Conservation (phyloP, 345 rosid species). For the Pseudoturritis turrita region DNA sequence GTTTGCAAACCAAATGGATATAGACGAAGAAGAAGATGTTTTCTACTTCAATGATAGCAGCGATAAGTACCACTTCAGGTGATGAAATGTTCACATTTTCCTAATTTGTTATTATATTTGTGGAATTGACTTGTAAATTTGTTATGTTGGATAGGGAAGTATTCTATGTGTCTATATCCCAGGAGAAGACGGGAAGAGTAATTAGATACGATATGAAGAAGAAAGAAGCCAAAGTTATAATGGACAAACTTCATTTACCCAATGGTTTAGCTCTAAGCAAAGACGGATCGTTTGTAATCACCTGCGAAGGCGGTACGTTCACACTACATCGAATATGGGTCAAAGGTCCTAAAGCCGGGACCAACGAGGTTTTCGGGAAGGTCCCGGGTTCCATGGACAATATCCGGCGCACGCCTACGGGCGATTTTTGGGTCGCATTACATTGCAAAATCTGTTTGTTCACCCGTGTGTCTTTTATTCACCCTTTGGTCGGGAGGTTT, state of each 20-base stretch:
- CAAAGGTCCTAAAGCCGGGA: conserved; percentile 36
- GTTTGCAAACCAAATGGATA: conserved; percentile 66
- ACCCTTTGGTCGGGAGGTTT: conserved; percentile 36
- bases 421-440: conserved; percentile 29
- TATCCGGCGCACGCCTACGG: conserved; percentile 37
- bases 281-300: conserved; percentile 44
- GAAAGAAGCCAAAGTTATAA: conserved; percentile 28
- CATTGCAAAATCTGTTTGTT: conserved; percentile 9
- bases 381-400: conserved; percentile 59
- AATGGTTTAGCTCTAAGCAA: conserved; percentile 75
- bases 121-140: not conserved
- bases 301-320: conserved; percentile 36
- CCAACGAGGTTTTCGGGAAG: conserved; percentile 38
- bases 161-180: conserved; percentile 11
- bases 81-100: not conserved
- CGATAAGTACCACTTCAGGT: conserved; percentile 54
- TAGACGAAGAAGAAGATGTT: conserved; percentile 50
- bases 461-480: conserved; percentile 26
- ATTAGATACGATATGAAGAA: conserved; percentile 27
- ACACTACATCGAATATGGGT: conserved; percentile 45
- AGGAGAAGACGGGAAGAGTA: conserved; percentile 16
- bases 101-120: not conserved
- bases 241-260: conserved; percentile 43
- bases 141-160: conserved; percentile 38
- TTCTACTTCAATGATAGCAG: conserved; percentile 74